Percentiles rank a stretch among this genome's conserved stretches.
Evolutionary conservation across 352 stramenopile genomes (phyloP).

Genomic region (Blastocystis sp.): DNA sequence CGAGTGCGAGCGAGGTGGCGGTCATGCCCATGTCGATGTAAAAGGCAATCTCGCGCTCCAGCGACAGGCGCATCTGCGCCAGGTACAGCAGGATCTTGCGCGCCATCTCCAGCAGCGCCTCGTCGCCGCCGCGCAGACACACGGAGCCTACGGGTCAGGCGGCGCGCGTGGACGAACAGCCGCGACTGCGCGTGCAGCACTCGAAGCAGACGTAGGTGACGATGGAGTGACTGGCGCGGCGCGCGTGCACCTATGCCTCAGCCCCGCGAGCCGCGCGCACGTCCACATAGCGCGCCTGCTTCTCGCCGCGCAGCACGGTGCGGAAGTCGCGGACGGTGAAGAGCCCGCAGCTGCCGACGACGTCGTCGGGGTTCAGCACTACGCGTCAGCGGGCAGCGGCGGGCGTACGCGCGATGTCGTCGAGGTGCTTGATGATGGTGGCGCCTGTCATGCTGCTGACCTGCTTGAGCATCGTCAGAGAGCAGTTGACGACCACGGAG

Average conservation of each 20-base stretch:
- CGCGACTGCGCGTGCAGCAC: constrained; percentile 29
- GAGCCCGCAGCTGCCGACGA: constrained; percentile 47
- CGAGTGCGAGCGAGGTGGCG: not conserved
- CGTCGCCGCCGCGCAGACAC: constrained; percentile 22
- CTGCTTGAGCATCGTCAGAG: not conserved
- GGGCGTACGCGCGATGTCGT: constrained; percentile 31
- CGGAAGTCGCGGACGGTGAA: constrained; percentile 55
- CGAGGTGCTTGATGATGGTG: constrained; percentile 47
- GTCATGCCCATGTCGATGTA: constrained; percentile 47
- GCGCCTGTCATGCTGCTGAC: constrained; percentile 33
- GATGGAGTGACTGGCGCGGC: not conserved
- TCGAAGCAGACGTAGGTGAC: constrained; percentile 63
- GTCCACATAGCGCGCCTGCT: constrained; percentile 8
- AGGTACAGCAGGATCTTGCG: constrained; percentile 44
- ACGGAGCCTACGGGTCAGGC: constrained; percentile 14
- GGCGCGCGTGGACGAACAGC: not conserved
- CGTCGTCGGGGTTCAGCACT: constrained; percentile 44
- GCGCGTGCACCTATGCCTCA: constrained; percentile 4
- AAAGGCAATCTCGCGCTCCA: constrained; percentile 54
- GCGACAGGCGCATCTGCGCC: not conserved
- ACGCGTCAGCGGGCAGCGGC: not conserved
- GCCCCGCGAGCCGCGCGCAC: not conserved
- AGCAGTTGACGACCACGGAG: constrained; percentile 37
- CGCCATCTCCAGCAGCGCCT: not conserved
- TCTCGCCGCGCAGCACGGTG: not conserved